phyloP scores from a whole-genome alignment of 2,329 filamentous ascomycete genomes.

The Cladophialophora exuberans region DNA sequence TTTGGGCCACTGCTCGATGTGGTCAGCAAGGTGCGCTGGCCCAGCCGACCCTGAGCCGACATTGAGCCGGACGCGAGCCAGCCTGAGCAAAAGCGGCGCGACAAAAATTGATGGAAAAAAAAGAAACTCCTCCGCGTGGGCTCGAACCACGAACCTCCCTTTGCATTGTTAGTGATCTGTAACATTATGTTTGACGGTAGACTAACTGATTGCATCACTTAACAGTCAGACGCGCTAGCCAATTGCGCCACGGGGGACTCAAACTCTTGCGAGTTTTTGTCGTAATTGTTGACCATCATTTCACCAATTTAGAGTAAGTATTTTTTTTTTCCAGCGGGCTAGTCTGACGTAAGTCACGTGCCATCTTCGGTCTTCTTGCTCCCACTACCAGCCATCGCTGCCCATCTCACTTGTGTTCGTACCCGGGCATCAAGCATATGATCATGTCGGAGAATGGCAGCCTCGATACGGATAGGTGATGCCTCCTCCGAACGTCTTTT shows the following conservation, averaged over 20 bases:
- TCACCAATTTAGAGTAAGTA: not conserved
- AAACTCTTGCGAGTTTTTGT: not conserved
- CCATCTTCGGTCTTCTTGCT: not conserved
- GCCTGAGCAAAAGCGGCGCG: no score
- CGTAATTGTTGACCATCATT: not conserved
- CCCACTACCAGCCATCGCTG: no score
- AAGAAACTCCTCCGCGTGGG: not conserved
- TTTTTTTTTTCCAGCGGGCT: not conserved
- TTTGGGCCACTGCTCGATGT: no score
- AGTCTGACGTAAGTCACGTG: not conserved
- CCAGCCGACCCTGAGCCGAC: no score
- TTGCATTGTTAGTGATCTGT: no score
- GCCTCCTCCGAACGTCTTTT: not conserved
- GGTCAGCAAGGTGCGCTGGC: no score
- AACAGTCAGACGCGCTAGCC: conserved; percentile 43
- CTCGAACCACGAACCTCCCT: not conserved
- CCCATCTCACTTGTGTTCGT: not conserved
- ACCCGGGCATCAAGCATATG: not conserved
- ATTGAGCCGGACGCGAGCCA: no score
- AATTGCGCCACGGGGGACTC: conserved; percentile 37
- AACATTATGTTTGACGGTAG: no score
- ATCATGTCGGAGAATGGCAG: not conserved
- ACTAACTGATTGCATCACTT: conserved; percentile 18
- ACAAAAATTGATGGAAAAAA: not conserved
- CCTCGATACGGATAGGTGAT: not conserved